phyloP scores from a whole-genome alignment of 73 alveolate genomes.

The Paramecium primaurelia region DNA sequence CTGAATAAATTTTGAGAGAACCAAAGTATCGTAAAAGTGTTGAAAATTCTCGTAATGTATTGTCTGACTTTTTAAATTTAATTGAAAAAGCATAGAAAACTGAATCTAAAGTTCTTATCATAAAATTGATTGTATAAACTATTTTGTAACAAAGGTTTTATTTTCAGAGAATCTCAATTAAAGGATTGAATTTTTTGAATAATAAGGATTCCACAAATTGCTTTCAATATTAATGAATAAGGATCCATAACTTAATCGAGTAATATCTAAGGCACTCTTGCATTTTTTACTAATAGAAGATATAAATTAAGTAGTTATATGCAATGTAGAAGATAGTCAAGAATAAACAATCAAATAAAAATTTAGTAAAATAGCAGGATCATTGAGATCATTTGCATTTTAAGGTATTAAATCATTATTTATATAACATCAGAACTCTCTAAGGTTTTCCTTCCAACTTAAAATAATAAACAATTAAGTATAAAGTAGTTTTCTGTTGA shows the following conservation, averaged over 20 bases:
- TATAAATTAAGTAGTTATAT: neutral
- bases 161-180: slow-evolving; percentile 36
- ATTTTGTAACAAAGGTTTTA: neutral
- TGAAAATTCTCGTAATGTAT: slow-evolving; percentile 6
- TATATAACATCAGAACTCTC: neutral
- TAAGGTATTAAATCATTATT: neutral
- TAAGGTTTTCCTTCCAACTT: neutral
- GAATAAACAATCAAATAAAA: slow-evolving; percentile 12
- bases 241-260: slow-evolving; percentile 1
- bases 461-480: neutral
- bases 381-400: slow-evolving; percentile 38
- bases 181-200: slow-evolving; percentile 37
- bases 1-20: slow-evolving; percentile 36
- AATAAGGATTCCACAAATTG: slow-evolving; percentile 41
- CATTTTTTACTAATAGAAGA: slow-evolving; percentile 18
- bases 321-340: neutral
- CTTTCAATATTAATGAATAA: neutral
- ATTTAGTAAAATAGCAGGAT: neutral
- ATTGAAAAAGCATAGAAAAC: slow-evolving; percentile 22
- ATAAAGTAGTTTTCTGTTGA: neutral
- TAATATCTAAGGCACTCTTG: slow-evolving; percentile 10
- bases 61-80: slow-evolving; percentile 13
- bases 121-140: neutral
- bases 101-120: slow-evolving; percentile 1
- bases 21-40: slow-evolving; percentile 36